These are phyloP conservation scores for Euphorbia tirucalli DNA, from an alignment of 345 rosid species.

Conservation along the genomic window DNA sequence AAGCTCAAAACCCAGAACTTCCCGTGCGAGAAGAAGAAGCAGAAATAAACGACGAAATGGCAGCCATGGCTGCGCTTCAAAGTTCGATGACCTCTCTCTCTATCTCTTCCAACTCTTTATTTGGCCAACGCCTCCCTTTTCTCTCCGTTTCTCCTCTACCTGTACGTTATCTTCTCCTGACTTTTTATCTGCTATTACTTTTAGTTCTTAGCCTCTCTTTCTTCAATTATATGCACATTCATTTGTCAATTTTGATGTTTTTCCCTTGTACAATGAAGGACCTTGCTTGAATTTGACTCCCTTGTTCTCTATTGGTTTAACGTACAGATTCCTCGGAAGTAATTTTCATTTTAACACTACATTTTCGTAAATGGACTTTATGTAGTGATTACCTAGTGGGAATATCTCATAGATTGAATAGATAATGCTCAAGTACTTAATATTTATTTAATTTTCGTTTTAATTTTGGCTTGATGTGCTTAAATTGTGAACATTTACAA, in stretches of 20 bases:
- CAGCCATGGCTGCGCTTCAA: slow-evolving; percentile 78
- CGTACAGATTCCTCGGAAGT: neutral
- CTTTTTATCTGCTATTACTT: neutral
- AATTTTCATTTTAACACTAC: neutral
- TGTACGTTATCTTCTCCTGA: slow-evolving; percentile 33
- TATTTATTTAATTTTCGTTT: too few relatives aligned
- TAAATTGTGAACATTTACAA: neutral
- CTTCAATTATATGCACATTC: neutral
- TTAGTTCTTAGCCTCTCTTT: too few relatives aligned
- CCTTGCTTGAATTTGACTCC: slow-evolving; percentile 8
- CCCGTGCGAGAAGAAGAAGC: slow-evolving; percentile 24
- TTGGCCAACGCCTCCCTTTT: slow-evolving; percentile 61
- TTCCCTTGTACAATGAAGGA: slow-evolving; percentile 10
- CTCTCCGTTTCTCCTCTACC: slow-evolving; percentile 38
- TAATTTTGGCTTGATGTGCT: too few relatives aligned
- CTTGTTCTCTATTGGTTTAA: neutral
- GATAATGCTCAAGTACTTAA: neutral
- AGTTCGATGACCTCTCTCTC: slow-evolving; percentile 68
- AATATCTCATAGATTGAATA: neutral
- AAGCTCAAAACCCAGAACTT: slow-evolving; percentile 5
- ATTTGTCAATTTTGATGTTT: neutral
- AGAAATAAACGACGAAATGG: slow-evolving; percentile 34
- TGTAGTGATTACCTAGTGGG: neutral
- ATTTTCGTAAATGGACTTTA: too few relatives aligned
- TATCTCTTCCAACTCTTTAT: slow-evolving; percentile 51